Evolutionary conservation across 2,329 filamentous ascomycete genomes (phyloP).

Genomic region (Calonectria pseudoturangicola): DNA sequence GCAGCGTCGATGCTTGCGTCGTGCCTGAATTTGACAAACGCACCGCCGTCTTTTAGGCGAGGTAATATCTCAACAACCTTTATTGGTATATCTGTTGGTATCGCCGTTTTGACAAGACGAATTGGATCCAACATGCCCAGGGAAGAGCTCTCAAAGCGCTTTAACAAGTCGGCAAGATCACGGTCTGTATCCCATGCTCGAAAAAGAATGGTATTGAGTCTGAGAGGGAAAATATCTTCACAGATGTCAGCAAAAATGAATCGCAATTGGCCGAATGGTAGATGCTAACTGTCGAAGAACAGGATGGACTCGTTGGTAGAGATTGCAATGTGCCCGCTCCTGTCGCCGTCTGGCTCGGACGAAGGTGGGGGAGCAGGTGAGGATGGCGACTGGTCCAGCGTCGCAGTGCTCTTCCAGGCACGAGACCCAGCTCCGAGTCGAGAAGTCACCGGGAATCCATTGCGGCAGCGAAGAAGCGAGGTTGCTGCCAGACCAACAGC

Average conservation of each 20-base stretch:
- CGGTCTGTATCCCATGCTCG: slow-evolving; percentile 69
- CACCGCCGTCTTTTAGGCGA: slow-evolving; percentile 91
- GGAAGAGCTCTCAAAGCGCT: slow-evolving; percentile 70
- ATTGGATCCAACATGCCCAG: slow-evolving; percentile 72
- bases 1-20: slow-evolving; percentile 61
- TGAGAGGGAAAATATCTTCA: slow-evolving; percentile 88
- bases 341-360: slow-evolving; percentile 70
- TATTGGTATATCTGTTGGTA: slow-evolving; percentile 77
- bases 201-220: slow-evolving; percentile 72
- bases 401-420: slow-evolving; percentile 52
- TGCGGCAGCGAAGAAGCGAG: slow-evolving; percentile 40
- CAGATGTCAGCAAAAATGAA: slow-evolving; percentile 25
- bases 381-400: slow-evolving; percentile 43
- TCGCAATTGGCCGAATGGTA: no score
- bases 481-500: slow-evolving; percentile 37
- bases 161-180: slow-evolving; percentile 70
- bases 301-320: slow-evolving; percentile 86
- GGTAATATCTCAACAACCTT: slow-evolving; percentile 89
- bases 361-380: slow-evolving; percentile 36
- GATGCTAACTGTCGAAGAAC: slow-evolving; percentile 88
- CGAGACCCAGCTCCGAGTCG: slow-evolving; percentile 37
- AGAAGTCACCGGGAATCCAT: slow-evolving; percentile 29
- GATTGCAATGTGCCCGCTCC: slow-evolving; percentile 88
- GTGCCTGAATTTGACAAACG: slow-evolving; percentile 89
- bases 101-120: slow-evolving; percentile 74